phyloP scores from a whole-genome alignment of 2,329 filamentous ascomycete species.

The Dactylella cylindrospora region DNA sequence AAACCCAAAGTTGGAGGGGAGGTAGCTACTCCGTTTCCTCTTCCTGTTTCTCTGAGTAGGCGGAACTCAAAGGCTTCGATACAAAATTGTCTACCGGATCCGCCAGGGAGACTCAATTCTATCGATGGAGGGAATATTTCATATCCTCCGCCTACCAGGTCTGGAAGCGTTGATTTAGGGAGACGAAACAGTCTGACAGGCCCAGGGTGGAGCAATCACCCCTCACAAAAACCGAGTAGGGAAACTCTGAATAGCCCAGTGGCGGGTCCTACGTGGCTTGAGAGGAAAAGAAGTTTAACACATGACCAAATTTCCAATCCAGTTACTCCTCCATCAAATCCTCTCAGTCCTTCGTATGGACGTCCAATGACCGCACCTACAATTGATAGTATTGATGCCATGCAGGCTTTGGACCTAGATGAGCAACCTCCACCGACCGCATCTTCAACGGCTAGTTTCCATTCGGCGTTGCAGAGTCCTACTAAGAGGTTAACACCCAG shows the following conservation, averaged over 20 bases:
- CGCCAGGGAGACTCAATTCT: conserved; percentile 14
- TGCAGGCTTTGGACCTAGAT: conserved; percentile 29
- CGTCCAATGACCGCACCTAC: conserved; percentile 34
- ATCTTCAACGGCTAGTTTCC: conserved; percentile 42
- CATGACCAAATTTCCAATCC: conserved; percentile 17
- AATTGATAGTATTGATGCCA: conserved; percentile 16
- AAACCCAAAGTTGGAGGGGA: conserved; percentile 39
- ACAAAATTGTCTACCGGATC: conserved; percentile 29
- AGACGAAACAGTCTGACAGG: conserved; percentile 21
- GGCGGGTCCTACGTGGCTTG: conserved; percentile 16
- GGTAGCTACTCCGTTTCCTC: conserved; percentile 12
- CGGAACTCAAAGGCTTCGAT: conserved; percentile 30
- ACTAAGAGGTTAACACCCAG: conserved; percentile 31
- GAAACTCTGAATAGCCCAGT: conserved; percentile 17
- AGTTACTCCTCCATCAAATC: conserved; percentile 14
- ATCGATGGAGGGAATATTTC: conserved; percentile 19
- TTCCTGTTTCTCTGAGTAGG: conserved; percentile 28
- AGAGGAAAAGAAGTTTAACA: conserved; percentile 25
- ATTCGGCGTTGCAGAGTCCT: conserved; percentile 40
- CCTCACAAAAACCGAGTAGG: conserved; percentile 23
- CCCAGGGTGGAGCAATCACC: conserved; percentile 19
- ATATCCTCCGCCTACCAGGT: conserved; percentile 25
- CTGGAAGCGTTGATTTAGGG: conserved; percentile 27
- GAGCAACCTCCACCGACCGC: conserved; percentile 35
- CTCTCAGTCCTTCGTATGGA: conserved; percentile 16